Evolutionary conservation across 2,329 filamentous ascomycete genomes (phyloP), one percentile per base, ranked within the genome.

Genomic region (Ophiostoma ips): DNA sequence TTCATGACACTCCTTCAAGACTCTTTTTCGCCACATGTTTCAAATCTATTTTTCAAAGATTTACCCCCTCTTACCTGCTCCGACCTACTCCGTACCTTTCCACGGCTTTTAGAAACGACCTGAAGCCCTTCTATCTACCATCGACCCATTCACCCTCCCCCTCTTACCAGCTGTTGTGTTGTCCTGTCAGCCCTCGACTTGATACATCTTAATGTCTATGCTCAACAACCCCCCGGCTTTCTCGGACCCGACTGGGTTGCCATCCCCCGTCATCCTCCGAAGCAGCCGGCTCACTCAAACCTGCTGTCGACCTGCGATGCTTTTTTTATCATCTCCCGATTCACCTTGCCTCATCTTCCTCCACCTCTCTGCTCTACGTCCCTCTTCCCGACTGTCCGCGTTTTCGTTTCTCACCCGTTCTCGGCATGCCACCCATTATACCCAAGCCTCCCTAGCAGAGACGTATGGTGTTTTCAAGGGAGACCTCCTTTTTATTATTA

Each of bases 71-170:
- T 21, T 43, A 3, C n/a, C 30, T 43, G 8, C 24, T 16, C 40
- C 24, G 46, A 47, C 43, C 45, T n/a, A n/a, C n/a, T n/a, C n/a
- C n/a, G n/a, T n/a, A 13, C 46, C 33, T 36, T 24, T 46, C 46
- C 35, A 46, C 49, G 41, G 52, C 49, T 31, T 45, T 49, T 52
- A 50, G 50, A 54, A 15, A 52, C 48, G 48, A 52, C 8, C 45
- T 35, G 40, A 33, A 37, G 46, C 46, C 38, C 34, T n/a, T n/a
- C n/a, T n/a, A n/a, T 38, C 46, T 24, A 16, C 37, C 28, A 43
- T 38, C 16, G 34, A 31, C 43, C 37, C 28, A 43, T 38, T 15
- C 40, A 31, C 43, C 16, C 18, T 18, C 43, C 13, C 28, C n/a
- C 37, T 46, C 18, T 49, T 40, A 21, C 11, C 21, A n/a, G 9